phyloP scores from a whole-genome alignment of 2,329 filamentous ascomycete genomes.

The Niveomyces coronatus region DNA sequence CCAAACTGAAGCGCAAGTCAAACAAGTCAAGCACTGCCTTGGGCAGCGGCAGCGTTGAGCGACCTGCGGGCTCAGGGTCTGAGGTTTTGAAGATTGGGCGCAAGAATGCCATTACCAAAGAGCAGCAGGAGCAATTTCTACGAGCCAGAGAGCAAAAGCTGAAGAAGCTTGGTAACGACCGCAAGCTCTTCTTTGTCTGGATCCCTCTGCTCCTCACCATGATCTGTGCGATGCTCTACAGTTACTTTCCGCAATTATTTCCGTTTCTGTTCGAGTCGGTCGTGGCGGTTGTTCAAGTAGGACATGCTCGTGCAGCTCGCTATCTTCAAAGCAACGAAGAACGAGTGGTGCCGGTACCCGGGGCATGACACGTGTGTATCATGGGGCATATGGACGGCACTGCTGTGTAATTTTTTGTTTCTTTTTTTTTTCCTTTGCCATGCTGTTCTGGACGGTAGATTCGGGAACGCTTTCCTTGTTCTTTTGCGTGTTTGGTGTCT shows the following conservation, averaged over 20 bases:
- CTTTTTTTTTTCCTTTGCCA: background rate
- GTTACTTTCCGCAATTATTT: conserved; percentile 39
- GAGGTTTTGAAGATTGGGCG: conserved; percentile 47
- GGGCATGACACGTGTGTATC: background rate
- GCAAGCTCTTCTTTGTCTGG: conserved; percentile 60
- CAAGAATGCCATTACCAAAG: conserved; percentile 53
- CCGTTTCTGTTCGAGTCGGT: conserved; percentile 24
- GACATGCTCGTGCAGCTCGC: conserved; percentile 15
- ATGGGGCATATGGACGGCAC: background rate
- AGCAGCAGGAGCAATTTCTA: conserved; percentile 54
- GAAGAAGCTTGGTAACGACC: conserved; percentile 53
- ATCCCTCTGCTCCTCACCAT: conserved; percentile 40
- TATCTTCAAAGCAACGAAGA: conserved; percentile 17
- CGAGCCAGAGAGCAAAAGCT: conserved; percentile 51
- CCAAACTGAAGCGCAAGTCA: conserved; percentile 14
- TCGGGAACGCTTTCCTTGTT: background rate
- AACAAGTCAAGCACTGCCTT: conserved; percentile 20
- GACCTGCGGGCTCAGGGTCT: conserved; percentile 24
- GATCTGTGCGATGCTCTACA: conserved; percentile 39
- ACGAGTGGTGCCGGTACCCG: conserved; percentile 19
- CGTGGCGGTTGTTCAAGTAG: conserved; percentile 21
- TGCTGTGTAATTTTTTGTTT: background rate
- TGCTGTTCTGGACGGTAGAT: background rate
- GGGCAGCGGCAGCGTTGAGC: background rate
- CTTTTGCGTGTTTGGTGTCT: too few species aligned